Base-by-base conservation (phyloP, 208 protist genomes). In the Trypanosoma theileri region DNA sequence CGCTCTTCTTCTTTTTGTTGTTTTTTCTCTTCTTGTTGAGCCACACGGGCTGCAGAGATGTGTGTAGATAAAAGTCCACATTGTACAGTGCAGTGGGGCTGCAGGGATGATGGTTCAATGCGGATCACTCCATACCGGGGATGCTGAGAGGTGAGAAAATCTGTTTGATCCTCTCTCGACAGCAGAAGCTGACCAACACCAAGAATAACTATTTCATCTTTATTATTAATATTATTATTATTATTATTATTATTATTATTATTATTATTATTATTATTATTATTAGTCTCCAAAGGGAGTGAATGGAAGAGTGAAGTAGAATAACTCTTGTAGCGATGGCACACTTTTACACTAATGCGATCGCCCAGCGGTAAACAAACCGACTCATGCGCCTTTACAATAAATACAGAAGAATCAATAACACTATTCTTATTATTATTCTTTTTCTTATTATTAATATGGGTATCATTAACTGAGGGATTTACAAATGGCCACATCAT, bases 351-450 rank as follows among this genome's bases (percentile, higher is more conserved):
- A 11, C 50, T 51, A 26, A 72, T 48, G 22, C 41, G 56, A n/a
- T 72, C 58, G 0, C 19, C 58, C 16, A 72, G 31, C 22, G 66
- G 66, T 35, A 72, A 40, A 17, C 41, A 72, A 28, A 65, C 66
- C 24, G 48, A 41, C 40, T 40, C 58, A 50, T 35, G 28, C 28
- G 28, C 28, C 6, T 6, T 35, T 6, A 35, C 28, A 35, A 35
- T 8, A 35, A 35, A 35, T 35, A 35, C 28, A 35, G 28, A 35
- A 35, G 28, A 35, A 35, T 1, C 6, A 35, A 6, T 6, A 35
- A 35, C 28, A 35, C 2, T 48, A 48, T 48, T 48, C 3, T 9
- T 48, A n/a, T 48, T 48, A 48, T 11, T 48, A 48, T 48, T 48
- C 3, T 9, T 48, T 14, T 48, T 48, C 2, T 11, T 48, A 48